These are phyloP conservation scores for Erythrobasidium hasegawianum DNA, from an alignment of 1,284 basidiomycete species.

Conservation along the genomic window DNA sequence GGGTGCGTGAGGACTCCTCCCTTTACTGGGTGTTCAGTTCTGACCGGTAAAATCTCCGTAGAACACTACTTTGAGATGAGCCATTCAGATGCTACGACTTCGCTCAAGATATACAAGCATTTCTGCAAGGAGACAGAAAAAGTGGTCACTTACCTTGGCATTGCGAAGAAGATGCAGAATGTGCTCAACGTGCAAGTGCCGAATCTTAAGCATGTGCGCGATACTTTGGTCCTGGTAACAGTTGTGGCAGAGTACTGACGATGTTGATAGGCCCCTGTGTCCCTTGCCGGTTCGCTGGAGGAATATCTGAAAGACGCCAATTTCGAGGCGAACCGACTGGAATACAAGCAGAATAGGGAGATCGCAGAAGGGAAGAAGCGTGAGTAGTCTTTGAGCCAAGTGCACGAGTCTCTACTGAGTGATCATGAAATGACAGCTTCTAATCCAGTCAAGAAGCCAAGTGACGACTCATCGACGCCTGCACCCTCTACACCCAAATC, in stretches of 20 bases:
- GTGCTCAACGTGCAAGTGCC: conserved; percentile 89
- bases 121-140: conserved; percentile 93
- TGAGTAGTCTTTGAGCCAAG: too few species aligned
- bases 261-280: conserved; percentile 73
- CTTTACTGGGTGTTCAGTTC: background rate
- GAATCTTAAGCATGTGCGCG: conserved; percentile 80
- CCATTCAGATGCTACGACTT: conserved; percentile 77
- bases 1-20: conserved; percentile 54
- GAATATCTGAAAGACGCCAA: conserved; percentile 94
- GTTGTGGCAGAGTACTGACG: too few species aligned
- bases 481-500: conserved; percentile 14
- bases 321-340: conserved; percentile 88
- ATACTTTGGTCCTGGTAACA: too few species aligned
- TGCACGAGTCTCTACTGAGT: conserved; percentile 5
- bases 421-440: conserved; percentile 8
- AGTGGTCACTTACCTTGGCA: conserved; percentile 89
- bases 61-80: conserved; percentile 99
- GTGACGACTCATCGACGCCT: background rate
- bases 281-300: conserved; percentile 83
- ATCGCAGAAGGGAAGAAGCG: conserved; percentile 59
- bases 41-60: conserved; percentile 47
- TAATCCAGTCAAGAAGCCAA: conserved; percentile 7
- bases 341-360: conserved; percentile 84
- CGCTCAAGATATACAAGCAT: conserved; percentile 82
- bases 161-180: conserved; percentile 87